Evolutionary conservation across 2,329 filamentous ascomycete genomes (phyloP).

Genomic region (Myriosclerotinia scirpicola): DNA sequence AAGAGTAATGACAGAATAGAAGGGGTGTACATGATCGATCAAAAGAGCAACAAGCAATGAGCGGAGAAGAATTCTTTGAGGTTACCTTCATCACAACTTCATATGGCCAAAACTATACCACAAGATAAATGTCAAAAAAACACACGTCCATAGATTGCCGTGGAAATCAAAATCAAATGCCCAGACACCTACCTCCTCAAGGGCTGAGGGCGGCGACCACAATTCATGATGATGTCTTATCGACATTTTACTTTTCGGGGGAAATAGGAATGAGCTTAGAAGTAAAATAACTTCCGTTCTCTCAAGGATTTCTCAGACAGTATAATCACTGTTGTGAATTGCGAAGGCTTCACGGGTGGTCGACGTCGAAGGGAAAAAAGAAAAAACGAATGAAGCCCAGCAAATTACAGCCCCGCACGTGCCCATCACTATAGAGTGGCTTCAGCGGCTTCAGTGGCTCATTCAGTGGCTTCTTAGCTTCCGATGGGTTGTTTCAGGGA

Average conservation of each 20-base stretch:
- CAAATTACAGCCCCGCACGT: constrained; percentile 11
- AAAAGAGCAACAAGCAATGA: constrained; percentile 2
- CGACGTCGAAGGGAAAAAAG: not conserved
- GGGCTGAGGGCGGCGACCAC: not conserved
- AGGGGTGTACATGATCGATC: not conserved
- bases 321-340: not conserved
- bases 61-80: not conserved
- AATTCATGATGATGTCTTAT: constrained; percentile 12
- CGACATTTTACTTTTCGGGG: not conserved
- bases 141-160: not conserved
- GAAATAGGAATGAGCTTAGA: not conserved
- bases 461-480: constrained; percentile 1
- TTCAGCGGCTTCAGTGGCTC: constrained; percentile 1
- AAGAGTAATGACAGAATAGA: constrained; percentile 12
- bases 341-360: not conserved
- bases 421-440: not conserved
- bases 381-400: not conserved
- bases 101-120: not conserved
- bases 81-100: not conserved
- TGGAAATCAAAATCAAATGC: not conserved
- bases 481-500: not conserved
- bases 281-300: not conserved
- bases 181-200: not conserved
- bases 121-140: not conserved
- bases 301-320: not conserved